Conservation (phyloP, 768 basidiomycete genomes). For the Naganishia vaughanmartiniae region DNA sequence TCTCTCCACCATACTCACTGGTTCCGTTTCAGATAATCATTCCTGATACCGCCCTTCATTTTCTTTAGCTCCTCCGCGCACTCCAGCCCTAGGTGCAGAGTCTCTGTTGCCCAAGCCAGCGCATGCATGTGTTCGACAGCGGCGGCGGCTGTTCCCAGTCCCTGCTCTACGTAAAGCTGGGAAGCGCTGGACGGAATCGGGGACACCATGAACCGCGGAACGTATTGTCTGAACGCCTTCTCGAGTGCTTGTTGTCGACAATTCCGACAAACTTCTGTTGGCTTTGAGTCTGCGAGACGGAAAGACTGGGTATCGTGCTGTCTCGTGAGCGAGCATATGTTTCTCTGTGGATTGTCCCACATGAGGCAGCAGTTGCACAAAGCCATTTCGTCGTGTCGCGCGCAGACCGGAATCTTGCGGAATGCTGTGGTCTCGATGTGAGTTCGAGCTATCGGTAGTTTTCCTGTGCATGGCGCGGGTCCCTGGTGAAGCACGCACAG, state of each 20-base stretch:
- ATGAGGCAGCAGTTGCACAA: conserved; percentile 6
- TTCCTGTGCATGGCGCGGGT: neutral
- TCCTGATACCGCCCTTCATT: neutral
- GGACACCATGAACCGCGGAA: neutral
- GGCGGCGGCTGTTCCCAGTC: neutral
- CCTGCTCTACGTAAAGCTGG: neutral
- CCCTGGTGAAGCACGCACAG: conserved; percentile 3
- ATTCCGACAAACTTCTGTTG: neutral
- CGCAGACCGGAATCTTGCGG: conserved; percentile 7
- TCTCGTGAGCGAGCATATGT: neutral
- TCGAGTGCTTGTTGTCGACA: conserved; percentile 5
- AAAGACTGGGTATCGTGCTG: neutral
- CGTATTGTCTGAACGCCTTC: neutral
- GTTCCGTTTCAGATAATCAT: neutral
- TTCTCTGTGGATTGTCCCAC: neutral
- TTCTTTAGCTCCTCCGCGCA: neutral
- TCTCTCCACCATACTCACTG: neutral
- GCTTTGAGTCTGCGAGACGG: neutral
- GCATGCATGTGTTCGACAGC: conserved; percentile 5
- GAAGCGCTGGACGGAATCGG: neutral
- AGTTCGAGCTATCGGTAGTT: neutral
- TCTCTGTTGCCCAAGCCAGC: neutral
- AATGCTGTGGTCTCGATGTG: conserved; percentile 12
- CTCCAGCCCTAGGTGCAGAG: neutral
- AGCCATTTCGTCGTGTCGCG: conserved; percentile 8